Evolutionary conservation across 768 basidiomycete species (phyloP).

Genomic region (Tubosaeta brunneosetosa): DNA sequence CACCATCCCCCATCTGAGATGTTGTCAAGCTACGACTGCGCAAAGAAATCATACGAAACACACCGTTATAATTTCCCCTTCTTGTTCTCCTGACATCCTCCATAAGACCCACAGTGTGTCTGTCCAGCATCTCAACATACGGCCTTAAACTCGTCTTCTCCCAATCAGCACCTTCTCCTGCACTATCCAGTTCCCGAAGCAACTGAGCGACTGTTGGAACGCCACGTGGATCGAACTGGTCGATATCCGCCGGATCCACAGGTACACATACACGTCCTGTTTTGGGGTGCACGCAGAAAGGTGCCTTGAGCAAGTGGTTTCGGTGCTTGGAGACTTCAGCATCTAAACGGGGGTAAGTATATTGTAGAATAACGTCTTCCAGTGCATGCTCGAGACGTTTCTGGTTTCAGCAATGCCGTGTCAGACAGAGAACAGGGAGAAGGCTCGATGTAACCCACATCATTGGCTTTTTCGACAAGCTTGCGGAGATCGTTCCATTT

Average conservation of each 20-base stretch:
- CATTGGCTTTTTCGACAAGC: slow-evolving; percentile 29
- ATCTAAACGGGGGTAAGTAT: slow-evolving; percentile 94
- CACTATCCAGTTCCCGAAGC: slow-evolving; percentile 68
- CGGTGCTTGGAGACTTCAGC: slow-evolving; percentile 96
- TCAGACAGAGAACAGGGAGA: neutral
- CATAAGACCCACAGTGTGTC: slow-evolving; percentile 44
- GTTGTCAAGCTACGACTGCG: neutral
- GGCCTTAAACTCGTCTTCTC: slow-evolving; percentile 81
- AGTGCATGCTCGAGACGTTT: slow-evolving; percentile 44
- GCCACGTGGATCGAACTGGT: slow-evolving; percentile 74
- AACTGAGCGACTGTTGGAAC: slow-evolving; percentile 88
- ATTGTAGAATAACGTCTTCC: slow-evolving; percentile 88
- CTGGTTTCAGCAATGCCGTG: neutral
- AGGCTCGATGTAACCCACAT: slow-evolving; percentile 27
- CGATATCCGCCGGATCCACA: slow-evolving; percentile 68
- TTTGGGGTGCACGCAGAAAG: slow-evolving; percentile 95
- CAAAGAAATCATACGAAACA: neutral
- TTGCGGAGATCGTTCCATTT: slow-evolving; percentile 70
- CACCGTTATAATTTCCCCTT: slow-evolving; percentile 18
- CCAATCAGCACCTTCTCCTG: slow-evolving; percentile 67
- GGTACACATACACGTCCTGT: slow-evolving; percentile 96
- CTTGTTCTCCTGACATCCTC: slow-evolving; percentile 27
- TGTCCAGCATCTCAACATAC: slow-evolving; percentile 87
- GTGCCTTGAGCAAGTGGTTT: slow-evolving; percentile 96
- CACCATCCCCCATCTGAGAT: slow-evolving; percentile 25